These are phyloP conservation scores for Aegilops speltoides DNA, from an alignment of 176 grass and related monocot genomes.

Conservation along the genomic window DNA sequence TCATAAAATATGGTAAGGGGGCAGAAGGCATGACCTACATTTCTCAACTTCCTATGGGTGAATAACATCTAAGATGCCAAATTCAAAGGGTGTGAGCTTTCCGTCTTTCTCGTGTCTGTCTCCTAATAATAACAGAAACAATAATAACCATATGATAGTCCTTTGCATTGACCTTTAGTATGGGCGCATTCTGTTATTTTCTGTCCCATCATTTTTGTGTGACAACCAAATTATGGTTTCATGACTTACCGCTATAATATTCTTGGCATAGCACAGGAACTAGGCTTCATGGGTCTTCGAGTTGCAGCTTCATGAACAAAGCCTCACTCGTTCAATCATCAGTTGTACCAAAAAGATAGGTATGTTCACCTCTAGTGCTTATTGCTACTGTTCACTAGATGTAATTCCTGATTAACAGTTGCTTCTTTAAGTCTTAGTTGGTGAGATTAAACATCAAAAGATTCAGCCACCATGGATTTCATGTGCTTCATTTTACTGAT, in stretches of 20 bases:
- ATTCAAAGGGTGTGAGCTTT: slow-evolving; percentile 61
- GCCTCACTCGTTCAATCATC: slow-evolving; percentile 3
- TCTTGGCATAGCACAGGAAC: slow-evolving; percentile 38
- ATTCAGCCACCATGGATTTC: neutral
- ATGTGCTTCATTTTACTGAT: slow-evolving; percentile 12
- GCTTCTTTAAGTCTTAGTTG: slow-evolving; percentile 22
- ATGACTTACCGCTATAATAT: slow-evolving; percentile 47
- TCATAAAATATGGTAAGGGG: slow-evolving; percentile 40
- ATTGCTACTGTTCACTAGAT: slow-evolving; percentile 14
- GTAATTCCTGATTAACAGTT: neutral
- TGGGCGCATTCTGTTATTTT: slow-evolving; percentile 31
- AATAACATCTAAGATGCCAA: slow-evolving; percentile 51
- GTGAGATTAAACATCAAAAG: neutral
- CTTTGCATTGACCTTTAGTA: slow-evolving; percentile 46
- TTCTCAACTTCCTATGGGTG: slow-evolving; percentile 67
- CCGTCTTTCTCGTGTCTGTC: slow-evolving; percentile 18
- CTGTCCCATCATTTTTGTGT: slow-evolving; percentile 48
- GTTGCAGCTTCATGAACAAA: slow-evolving; percentile 31
- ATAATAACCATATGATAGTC: slow-evolving; percentile 47
- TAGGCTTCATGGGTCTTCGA: slow-evolving; percentile 33
- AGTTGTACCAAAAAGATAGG: slow-evolving; percentile 28
- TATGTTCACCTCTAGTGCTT: slow-evolving; percentile 30
- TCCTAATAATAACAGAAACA: slow-evolving; percentile 25
- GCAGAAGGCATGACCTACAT: slow-evolving; percentile 65
- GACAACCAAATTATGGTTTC: slow-evolving; percentile 51